These are phyloP conservation scores for Sclerotinia borealis DNA, from an alignment of 2,329 filamentous ascomycete genomes.

Conservation along the genomic window DNA sequence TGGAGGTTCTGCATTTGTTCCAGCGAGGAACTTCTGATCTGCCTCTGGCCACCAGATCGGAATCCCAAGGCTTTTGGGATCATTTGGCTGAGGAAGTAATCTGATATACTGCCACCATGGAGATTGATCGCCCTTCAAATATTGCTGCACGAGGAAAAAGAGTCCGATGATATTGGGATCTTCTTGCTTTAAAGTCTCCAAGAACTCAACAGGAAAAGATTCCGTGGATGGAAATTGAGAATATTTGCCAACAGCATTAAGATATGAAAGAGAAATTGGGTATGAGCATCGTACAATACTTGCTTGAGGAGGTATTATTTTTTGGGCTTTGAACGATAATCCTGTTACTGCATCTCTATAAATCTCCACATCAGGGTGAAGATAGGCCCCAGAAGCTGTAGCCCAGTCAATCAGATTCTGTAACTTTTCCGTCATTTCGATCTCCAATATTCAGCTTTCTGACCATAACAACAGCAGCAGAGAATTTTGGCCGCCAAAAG, in stretches of 20 bases:
- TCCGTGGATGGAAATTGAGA: conserved; percentile 24
- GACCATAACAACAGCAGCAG: neutral
- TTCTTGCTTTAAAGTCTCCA: conserved; percentile 40
- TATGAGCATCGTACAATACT: conserved; percentile 47
- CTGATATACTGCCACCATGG: conserved; percentile 65
- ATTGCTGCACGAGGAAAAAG: conserved; percentile 65
- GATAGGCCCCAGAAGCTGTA: conserved; percentile 37
- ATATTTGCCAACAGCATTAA: conserved; percentile 44
- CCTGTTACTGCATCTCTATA: conserved; percentile 45
- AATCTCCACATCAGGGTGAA: conserved; percentile 49
- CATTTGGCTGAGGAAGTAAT: conserved; percentile 56
- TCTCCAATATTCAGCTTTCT: neutral
- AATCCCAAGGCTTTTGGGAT: conserved; percentile 45
- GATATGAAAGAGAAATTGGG: conserved; percentile 50
- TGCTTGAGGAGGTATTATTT: conserved; percentile 18
- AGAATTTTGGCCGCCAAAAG: neutral
- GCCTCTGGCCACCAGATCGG: conserved; percentile 59
- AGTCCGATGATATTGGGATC: conserved; percentile 53
- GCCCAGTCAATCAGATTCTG: conserved; percentile 45
- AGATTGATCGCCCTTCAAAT: conserved; percentile 50
- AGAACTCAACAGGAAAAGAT: conserved; percentile 45
- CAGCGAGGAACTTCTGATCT: conserved; percentile 48
- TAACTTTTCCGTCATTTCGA: conserved; percentile 17
- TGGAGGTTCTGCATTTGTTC: conserved; percentile 30
- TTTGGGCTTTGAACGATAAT: conserved; percentile 42